These are phyloP conservation scores for Nemania sp. DNA, from an alignment of 2,329 filamentous ascomycete species.

Conservation along the genomic window DNA sequence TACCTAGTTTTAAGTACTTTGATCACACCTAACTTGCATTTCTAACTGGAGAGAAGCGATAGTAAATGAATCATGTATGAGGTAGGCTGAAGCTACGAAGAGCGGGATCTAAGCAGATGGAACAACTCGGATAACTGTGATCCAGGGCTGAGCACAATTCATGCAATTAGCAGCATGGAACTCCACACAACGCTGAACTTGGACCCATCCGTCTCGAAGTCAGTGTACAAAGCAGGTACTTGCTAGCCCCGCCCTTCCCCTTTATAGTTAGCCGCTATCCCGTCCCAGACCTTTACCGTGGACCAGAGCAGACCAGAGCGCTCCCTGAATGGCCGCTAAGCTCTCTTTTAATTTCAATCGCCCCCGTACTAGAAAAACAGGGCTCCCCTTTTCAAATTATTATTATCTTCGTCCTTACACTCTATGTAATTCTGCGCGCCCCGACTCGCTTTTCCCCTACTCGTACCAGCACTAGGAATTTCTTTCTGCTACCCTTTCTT, in stretches of 20 bases:
- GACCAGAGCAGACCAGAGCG: constrained; percentile 14
- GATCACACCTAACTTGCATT: too few relatives aligned
- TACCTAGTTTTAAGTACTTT: too few relatives aligned
- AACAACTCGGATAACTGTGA: too few relatives aligned
- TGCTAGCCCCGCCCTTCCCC: neutral
- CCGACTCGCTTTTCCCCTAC: constrained; percentile 26
- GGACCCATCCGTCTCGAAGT: neutral
- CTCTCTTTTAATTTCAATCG: constrained; percentile 39
- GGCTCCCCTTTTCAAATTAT: constrained; percentile 42
- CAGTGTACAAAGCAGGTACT: neutral
- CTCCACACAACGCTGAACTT: too few relatives aligned
- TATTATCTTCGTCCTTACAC: constrained; percentile 35
- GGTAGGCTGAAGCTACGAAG: too few relatives aligned
- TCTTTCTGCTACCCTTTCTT: constrained; percentile 19
- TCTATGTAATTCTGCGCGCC: constrained; percentile 28
- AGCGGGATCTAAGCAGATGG: too few relatives aligned
- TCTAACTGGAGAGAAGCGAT: too few relatives aligned
- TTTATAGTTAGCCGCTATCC: constrained; percentile 25
- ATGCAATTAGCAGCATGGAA: neutral
- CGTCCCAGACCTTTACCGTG: constrained; percentile 23
- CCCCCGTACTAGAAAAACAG: constrained; percentile 38
- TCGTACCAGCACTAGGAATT: constrained; percentile 29
- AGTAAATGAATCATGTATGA: too few relatives aligned
- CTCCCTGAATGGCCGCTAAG: constrained; percentile 34
- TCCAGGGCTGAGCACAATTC: neutral